These are phyloP conservation scores for Ulota crispa DNA, from an alignment of 225 moss, liverwort and hornwort genomes.

Conservation along the genomic window DNA sequence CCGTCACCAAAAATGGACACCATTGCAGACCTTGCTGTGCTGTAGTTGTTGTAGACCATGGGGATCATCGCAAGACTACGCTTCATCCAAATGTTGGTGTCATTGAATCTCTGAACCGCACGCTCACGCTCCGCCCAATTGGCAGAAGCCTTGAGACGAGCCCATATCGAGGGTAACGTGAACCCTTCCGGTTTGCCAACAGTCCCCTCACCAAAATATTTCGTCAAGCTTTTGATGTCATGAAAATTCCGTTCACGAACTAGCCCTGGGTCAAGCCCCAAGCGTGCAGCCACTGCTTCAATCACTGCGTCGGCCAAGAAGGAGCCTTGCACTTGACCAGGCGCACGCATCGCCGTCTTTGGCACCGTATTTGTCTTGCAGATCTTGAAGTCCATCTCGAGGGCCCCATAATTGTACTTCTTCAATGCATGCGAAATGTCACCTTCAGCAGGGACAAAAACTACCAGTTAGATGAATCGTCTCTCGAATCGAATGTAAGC, in stretches of 20 bases:
- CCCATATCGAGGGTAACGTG: slow-evolving; percentile 56
- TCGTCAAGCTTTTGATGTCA: slow-evolving; percentile 37
- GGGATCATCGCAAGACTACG: slow-evolving; percentile 63
- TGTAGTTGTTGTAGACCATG: slow-evolving; percentile 16
- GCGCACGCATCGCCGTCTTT: slow-evolving; percentile 63
- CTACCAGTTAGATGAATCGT: neutral
- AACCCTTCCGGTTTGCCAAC: slow-evolving; percentile 35
- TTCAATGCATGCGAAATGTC: neutral
- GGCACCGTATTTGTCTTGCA: slow-evolving; percentile 59
- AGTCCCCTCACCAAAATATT: slow-evolving; percentile 31
- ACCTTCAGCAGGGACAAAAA: neutral
- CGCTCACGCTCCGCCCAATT: slow-evolving; percentile 42
- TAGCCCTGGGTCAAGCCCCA: slow-evolving; percentile 51
- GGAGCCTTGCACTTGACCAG: slow-evolving; percentile 70
- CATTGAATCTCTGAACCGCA: slow-evolving; percentile 49
- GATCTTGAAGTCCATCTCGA: slow-evolving; percentile 37
- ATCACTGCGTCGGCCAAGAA: slow-evolving; percentile 64
- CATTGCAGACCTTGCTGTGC: slow-evolving; percentile 32
- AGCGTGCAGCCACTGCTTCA: slow-evolving; percentile 66
- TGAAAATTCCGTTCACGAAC: slow-evolving; percentile 75
- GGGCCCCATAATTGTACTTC: slow-evolving; percentile 64
- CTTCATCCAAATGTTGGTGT: slow-evolving; percentile 61
- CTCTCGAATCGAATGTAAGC: neutral
- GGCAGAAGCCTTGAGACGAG: slow-evolving; percentile 51
- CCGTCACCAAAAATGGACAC: slow-evolving; percentile 66